Percentiles rank a stretch among this genome's conserved stretches.
phyloP scores from a whole-genome alignment of 495 filamentous ascomycete species.

The Wilcoxina mikolae region DNA sequence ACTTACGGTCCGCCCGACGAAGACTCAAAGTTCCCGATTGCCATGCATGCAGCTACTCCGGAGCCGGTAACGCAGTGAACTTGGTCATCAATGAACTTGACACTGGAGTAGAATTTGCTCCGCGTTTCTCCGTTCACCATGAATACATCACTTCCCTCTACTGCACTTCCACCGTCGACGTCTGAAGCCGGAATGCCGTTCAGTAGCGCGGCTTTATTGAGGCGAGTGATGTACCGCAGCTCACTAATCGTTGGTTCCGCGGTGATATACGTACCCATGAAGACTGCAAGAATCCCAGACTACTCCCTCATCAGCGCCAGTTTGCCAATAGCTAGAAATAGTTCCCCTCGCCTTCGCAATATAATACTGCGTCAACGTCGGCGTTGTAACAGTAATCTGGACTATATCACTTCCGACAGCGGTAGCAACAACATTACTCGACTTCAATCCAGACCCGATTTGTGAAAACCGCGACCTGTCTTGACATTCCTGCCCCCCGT shows the following conservation, averaged over 20 bases:
- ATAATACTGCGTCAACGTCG: slow-evolving; percentile 48
- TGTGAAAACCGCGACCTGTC: slow-evolving; percentile 39
- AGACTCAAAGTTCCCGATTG: slow-evolving; percentile 37
- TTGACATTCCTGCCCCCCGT: slow-evolving; percentile 43
- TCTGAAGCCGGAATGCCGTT: slow-evolving; percentile 42
- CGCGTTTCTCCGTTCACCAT: slow-evolving; percentile 46
- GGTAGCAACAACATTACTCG: slow-evolving; percentile 42
- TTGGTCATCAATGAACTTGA: slow-evolving; percentile 52
- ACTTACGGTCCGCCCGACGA: slow-evolving; percentile 42
- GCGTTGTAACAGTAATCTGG: slow-evolving; percentile 47
- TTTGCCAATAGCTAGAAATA: not conserved
- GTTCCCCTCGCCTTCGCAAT: slow-evolving; percentile 36
- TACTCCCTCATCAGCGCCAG: slow-evolving; percentile 4
- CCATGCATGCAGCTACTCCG: slow-evolving; percentile 36
- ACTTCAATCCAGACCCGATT: slow-evolving; percentile 46
- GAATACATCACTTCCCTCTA: slow-evolving; percentile 52
- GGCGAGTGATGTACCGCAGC: slow-evolving; percentile 48
- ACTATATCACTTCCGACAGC: slow-evolving; percentile 15
- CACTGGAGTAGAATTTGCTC: slow-evolving; percentile 54
- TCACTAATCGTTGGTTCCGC: slow-evolving; percentile 46
- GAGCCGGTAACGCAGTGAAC: slow-evolving; percentile 43
- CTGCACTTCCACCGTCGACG: slow-evolving; percentile 33
- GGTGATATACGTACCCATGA: slow-evolving; percentile 50
- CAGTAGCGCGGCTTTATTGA: slow-evolving; percentile 41
- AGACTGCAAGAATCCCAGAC: slow-evolving; percentile 41